Evolutionary conservation across 2,329 filamentous ascomycete species (phyloP).

Genomic region (Ophiosphaerella korrae): DNA sequence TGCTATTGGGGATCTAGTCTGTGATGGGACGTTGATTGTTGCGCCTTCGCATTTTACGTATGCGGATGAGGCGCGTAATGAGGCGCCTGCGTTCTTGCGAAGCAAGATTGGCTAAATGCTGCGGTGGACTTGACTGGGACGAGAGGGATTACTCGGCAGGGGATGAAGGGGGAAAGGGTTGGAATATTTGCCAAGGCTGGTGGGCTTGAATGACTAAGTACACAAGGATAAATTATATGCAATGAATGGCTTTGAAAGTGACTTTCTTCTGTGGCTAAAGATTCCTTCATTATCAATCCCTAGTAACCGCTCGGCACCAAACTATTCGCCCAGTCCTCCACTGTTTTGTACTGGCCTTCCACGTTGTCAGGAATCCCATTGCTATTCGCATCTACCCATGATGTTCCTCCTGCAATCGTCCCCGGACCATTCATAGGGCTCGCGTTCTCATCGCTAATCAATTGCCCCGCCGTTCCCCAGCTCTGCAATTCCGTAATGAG

Average conservation of each 20-base stretch:
- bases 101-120: too few relatives aligned
- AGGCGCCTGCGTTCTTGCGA: slow-evolving; percentile 21
- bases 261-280: too few relatives aligned
- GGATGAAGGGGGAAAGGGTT: too few relatives aligned
- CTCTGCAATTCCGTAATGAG: slow-evolving; percentile 54
- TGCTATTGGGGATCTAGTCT: slow-evolving; percentile 38
- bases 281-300: neutral
- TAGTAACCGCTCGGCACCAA: slow-evolving; percentile 40
- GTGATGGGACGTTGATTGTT: slow-evolving; percentile 36
- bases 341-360: slow-evolving; percentile 53
- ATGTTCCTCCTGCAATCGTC: slow-evolving; percentile 46
- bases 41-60: slow-evolving; percentile 39
- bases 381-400: slow-evolving; percentile 52
- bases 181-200: too few relatives aligned
- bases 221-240: too few relatives aligned
- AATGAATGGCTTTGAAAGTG: too few relatives aligned
- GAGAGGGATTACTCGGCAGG: too few relatives aligned
- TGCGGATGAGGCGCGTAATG: slow-evolving; percentile 21
- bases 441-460: slow-evolving; percentile 55
- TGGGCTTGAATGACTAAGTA: too few relatives aligned
- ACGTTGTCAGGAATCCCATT: slow-evolving; percentile 59
- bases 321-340: slow-evolving; percentile 59
- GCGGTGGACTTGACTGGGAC: too few relatives aligned
- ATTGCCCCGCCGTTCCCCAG: slow-evolving; percentile 52
- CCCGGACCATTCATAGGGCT: slow-evolving; percentile 50